These are phyloP conservation scores for Colletotrichum acutatum DNA, from an alignment of 2,329 filamentous ascomycete species.

Conservation along the genomic window DNA sequence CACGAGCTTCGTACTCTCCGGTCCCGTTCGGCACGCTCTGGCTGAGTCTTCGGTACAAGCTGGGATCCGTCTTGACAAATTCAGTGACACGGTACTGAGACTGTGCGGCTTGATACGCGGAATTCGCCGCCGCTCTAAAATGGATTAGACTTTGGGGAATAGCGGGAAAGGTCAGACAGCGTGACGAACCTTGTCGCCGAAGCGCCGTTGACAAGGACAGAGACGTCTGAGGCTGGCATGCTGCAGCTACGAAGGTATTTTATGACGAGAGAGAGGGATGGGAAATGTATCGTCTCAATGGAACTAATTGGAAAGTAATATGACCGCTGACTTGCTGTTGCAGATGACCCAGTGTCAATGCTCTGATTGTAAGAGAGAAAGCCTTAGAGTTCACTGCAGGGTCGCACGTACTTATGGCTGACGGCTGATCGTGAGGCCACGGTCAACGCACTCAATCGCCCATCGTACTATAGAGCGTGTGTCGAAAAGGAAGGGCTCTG, in stretches of 20 bases:
- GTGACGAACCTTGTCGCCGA: neutral
- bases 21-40: neutral
- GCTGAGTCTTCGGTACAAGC: neutral
- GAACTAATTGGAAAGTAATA: neutral
- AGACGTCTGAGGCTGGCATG: neutral
- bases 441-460: neutral
- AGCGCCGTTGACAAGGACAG: constrained; percentile 4
- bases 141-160: neutral
- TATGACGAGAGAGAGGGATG: neutral
- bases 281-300: neutral
- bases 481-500: neutral
- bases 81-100: neutral
- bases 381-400: neutral
- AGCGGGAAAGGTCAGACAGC: neutral
- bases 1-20: neutral
- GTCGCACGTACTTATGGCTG: neutral
- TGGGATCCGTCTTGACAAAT: neutral
- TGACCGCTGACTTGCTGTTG: neutral
- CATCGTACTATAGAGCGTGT: neutral
- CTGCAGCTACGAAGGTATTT: neutral
- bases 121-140: neutral
- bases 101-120: neutral
- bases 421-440: neutral
- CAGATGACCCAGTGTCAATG: neutral
- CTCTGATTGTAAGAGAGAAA: neutral